These are phyloP conservation scores for Reticulascus tulasneorum DNA, from an alignment of 2,329 filamentous ascomycete species.

Conservation along the genomic window DNA sequence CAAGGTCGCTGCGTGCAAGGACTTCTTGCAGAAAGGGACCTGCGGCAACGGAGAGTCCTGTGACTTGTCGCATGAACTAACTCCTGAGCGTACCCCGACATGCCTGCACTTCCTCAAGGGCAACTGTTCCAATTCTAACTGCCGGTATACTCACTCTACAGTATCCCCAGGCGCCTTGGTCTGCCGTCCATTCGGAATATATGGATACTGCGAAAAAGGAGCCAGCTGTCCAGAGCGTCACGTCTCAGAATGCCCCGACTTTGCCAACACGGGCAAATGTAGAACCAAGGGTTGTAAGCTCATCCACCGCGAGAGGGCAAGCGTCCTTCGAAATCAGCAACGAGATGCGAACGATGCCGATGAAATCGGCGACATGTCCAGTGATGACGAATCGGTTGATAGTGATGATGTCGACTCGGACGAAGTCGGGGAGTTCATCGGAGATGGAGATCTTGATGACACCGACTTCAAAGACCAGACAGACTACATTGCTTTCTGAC, in stretches of 20 bases:
- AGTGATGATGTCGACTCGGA: conserved; percentile 80
- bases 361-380: conserved; percentile 67
- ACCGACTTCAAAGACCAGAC: conserved; percentile 53
- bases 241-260: conserved; percentile 90
- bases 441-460: conserved; percentile 49
- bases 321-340: conserved; percentile 67
- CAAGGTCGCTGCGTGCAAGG: conserved; percentile 88
- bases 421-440: conserved; percentile 62
- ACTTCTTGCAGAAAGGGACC: conserved; percentile 73
- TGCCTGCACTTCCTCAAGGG: conserved; percentile 89
- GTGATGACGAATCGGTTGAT: conserved; percentile 68
- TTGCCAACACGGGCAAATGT: conserved; percentile 86
- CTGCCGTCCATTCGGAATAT: conserved; percentile 77
- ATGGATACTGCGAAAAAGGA: conserved; percentile 87
- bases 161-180: conserved; percentile 74
- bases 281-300: conserved; percentile 77
- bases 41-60: conserved; percentile 77
- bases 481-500: conserved; percentile 51
- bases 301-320: conserved; percentile 83
- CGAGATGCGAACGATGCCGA: conserved; percentile 45
- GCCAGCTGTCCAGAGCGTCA: conserved; percentile 75
- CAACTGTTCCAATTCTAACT: conserved; percentile 81
- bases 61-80: conserved; percentile 85
- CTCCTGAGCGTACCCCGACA: conserved; percentile 76
- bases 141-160: conserved; percentile 81